Base-by-base conservation (phyloP, 139 green algal genomes). In the Chlamydomonas sp. region DNA sequence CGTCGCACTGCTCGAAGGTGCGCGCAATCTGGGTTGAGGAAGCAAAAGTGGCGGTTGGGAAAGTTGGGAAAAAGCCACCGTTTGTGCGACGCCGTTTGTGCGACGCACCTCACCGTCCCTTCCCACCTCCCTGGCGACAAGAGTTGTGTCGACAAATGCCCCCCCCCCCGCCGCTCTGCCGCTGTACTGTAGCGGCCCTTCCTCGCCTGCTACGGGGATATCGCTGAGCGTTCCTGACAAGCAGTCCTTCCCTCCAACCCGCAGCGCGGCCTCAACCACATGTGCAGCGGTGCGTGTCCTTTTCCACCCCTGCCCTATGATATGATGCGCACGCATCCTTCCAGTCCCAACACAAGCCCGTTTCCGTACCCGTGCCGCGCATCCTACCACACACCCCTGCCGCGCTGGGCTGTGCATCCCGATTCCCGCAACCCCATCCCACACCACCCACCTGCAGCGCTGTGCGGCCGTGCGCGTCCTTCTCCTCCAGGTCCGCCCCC, bases 1-100 rank as follows among this genome's bases (percentile, higher is more conserved):
- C 87, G n/a, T 90, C 87, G 78, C 87, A 90, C 81, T 90, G 87
- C 81, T 90, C 87, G 63, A 90, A 90, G 15, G 87, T 90, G 4
- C 87, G 75, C 14, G 87, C 77, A 1, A 90, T 57, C 87, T 90
- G 86, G 4, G 62, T 12, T 17, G 3, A 63, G 62, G 9, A 4
- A 31, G 3, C 61, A 57, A 66, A 18, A 68, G 77, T 17, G 49
- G 10, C 15, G 64, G 16, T 14, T 14, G 49, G 49, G 49, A 66
- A 58, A 58, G 6, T 31, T 8, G 77, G 8, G 14, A 66, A 68
- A 7, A 82, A 14, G 77, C 10, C 16, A 8, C 15, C 63, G 49
- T 49, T 60, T 75, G 79, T 49, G 31, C 31, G 31, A 49, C 31
- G 31, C 31, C 31, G 58, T 9, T 49, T 49, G 31, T 49, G 31